These are phyloP conservation scores for Trichoderma simmonsii DNA, from an alignment of 2,329 filamentous ascomycete species.

Conservation along the genomic window DNA sequence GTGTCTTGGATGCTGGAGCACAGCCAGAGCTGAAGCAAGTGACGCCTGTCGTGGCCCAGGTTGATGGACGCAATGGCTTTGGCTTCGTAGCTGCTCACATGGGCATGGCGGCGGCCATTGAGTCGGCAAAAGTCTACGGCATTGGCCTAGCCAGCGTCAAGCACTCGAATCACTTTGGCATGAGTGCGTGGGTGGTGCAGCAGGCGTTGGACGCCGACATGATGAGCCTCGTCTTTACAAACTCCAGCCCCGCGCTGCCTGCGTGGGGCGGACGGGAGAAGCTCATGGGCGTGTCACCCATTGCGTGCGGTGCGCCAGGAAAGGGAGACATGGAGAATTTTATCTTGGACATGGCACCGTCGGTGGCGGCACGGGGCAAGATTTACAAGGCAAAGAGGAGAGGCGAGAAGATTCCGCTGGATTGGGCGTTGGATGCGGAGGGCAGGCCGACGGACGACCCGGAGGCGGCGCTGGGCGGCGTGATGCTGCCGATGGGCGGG, in stretches of 20 bases:
- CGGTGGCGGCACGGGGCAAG: constrained; percentile 67
- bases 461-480: constrained; percentile 64
- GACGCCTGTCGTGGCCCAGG: constrained; percentile 68
- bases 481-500: constrained; percentile 84
- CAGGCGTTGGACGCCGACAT: constrained; percentile 69
- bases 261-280: constrained; percentile 66
- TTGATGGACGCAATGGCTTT: constrained; percentile 68
- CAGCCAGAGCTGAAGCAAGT: constrained; percentile 56
- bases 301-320: constrained; percentile 73
- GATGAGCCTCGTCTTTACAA: constrained; percentile 70
- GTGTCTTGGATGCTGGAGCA: constrained; percentile 62
- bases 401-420: constrained; percentile 65
- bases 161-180: constrained; percentile 79
- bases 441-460: constrained; percentile 71
- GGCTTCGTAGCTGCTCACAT: constrained; percentile 67
- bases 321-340: constrained; percentile 53
- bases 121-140: constrained; percentile 61
- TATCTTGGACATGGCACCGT: constrained; percentile 73
- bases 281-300: constrained; percentile 70
- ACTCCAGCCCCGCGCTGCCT: constrained; percentile 69
- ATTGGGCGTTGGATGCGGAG: constrained; percentile 73
- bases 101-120: constrained; percentile 66
- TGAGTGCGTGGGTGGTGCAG: constrained; percentile 77
- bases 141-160: constrained; percentile 75
- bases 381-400: constrained; percentile 67